A percentile compares a stretch with the other conserved stretches of the same genome.
These are phyloP conservation scores for Boletus eberwhitei DNA, from an alignment of 768 basidiomycete genomes.

Conservation along the genomic window DNA sequence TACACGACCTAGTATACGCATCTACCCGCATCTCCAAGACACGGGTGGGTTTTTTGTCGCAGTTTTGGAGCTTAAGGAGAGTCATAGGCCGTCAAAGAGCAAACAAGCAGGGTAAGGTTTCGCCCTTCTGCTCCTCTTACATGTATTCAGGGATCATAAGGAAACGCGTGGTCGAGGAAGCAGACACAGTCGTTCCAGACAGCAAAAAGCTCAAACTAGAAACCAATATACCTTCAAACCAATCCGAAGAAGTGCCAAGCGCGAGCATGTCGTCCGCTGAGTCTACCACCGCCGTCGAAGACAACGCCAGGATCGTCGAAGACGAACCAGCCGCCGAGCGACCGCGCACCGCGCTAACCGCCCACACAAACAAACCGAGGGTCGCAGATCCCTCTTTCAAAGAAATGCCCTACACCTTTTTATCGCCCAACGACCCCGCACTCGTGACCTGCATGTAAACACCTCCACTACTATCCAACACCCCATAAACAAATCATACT, in stretches of 20 bases:
- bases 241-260: conserved; percentile 2
- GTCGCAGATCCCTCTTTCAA: conserved; percentile 53
- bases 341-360: not conserved
- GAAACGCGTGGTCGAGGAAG: conserved; percentile 50
- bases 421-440: conserved; percentile 66
- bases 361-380: conserved; percentile 5
- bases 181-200: conserved; percentile 38
- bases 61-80: conserved; percentile 58
- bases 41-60: conserved; percentile 99
- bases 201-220: conserved; percentile 50
- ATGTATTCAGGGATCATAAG: conserved; percentile 16
- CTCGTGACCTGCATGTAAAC: conserved; percentile 73
- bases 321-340: not conserved
- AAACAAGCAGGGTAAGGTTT: conserved; percentile 15
- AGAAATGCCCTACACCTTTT: conserved; percentile 89
- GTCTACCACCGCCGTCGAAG: not conserved
- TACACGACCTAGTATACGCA: conserved; percentile 58
- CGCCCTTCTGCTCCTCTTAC: not conserved
- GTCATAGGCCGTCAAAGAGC: not conserved
- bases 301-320: not conserved
- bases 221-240: conserved; percentile 13
- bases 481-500: not conserved
- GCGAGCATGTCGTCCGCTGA: conserved; percentile 5
- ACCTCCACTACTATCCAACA: conserved; percentile 5
- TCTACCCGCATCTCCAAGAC: conserved; percentile 94